phyloP scores from a whole-genome alignment of 2,329 filamentous ascomycete genomes.

The Drechslerella dactyloides region DNA sequence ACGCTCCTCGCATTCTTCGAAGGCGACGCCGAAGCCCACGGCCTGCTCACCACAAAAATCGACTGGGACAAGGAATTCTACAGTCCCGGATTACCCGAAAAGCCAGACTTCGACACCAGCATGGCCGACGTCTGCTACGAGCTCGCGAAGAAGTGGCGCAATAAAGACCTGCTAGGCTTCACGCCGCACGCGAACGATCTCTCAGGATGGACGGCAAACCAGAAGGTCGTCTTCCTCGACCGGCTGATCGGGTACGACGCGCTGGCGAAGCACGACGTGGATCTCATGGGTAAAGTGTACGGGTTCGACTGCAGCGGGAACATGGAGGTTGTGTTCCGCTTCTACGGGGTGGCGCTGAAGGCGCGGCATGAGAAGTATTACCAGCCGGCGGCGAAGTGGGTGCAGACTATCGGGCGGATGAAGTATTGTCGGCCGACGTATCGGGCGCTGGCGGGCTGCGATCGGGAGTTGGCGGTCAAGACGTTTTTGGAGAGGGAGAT shows the following conservation, averaged over 20 bases:
- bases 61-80: conserved; percentile 94
- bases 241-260: conserved; percentile 71
- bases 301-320: conserved; percentile 77
- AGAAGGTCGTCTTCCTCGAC: conserved; percentile 89
- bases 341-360: conserved; percentile 77
- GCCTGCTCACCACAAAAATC: conserved; percentile 70
- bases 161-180: conserved; percentile 59
- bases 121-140: conserved; percentile 84
- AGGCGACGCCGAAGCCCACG: conserved; percentile 66
- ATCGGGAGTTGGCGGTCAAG: conserved; percentile 74
- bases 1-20: conserved; percentile 86
- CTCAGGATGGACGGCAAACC: conserved; percentile 77
- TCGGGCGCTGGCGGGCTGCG: conserved; percentile 74
- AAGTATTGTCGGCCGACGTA: conserved; percentile 93
- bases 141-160: conserved; percentile 81
- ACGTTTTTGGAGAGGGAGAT: conserved; percentile 87
- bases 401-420: conserved; percentile 88
- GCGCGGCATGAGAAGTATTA: conserved; percentile 74
- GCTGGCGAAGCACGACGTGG: conserved; percentile 70
- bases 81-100: conserved; percentile 78
- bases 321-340: conserved; percentile 82
- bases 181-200: conserved; percentile 73
- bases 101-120: conserved; percentile 87
- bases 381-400: conserved; percentile 72
- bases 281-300: conserved; percentile 76